Evolutionary conservation across 2,329 filamentous ascomycete genomes (phyloP), one percentile per base, ranked within the genome.

Genomic region (Verticillium alfalfae): DNA sequence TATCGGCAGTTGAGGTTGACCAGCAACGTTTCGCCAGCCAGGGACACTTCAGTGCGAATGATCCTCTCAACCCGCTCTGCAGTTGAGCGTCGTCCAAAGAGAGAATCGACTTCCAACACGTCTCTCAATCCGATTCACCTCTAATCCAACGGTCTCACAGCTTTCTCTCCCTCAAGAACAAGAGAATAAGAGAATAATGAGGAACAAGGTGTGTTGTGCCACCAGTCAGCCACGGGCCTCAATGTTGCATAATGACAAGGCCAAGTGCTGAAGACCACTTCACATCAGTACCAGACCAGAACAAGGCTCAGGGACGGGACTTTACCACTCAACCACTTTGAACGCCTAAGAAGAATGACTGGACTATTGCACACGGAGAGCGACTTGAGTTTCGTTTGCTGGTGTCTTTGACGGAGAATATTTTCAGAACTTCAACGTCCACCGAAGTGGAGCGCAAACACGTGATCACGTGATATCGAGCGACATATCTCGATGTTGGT

Each of bases 391-490:
- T 12, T 52, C n/a, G 9, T 18, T 52, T 26, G 16, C 12, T 26
- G 10, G 2, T 52, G 45, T 26, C 45, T 52, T 26, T 58, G 56
- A 26, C 56, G 26, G 38, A 58, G 56, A 58, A 39, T 31, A 39
- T 58, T 58, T 58, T 38, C 34, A 38, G n/a, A 52, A 22, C 45
- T 18, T 52, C 45, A 52, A 52, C 8, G 45, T 26, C 22, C n/a
- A 39, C 37, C 38, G 18, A 58, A 38, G 38, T 34, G 57, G 41
- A 41, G 39, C 41, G 57, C 57, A 58, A 58, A 58, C 56, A 58
- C 36, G 18, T 8, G 4, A 18, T 58, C 57, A 58, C 57, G 57
- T 58, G 57, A 58, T 18, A 15, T 22, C 34, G 22, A 22, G 13
- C 7, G 52, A 31, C 5, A 3, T 31, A 12, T 26, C 52, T 55